Evolutionary conservation across 768 basidiomycete genomes (phyloP), one percentile per base, ranked within the genome.

Genomic region (Terana coerulea): DNA sequence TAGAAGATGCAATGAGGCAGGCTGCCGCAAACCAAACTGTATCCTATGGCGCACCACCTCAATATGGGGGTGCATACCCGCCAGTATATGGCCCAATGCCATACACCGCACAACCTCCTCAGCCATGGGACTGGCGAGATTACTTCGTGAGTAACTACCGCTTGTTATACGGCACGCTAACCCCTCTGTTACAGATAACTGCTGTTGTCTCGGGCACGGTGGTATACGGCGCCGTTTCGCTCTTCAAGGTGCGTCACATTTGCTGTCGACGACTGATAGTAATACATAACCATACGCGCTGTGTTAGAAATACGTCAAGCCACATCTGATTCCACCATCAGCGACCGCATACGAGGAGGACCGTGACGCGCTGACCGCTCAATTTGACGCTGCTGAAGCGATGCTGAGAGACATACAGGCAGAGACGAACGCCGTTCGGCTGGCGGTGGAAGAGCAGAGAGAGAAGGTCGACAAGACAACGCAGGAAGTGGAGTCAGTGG

Each of bases 61-160:
- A 53, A 21, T 61, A 61, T 43, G 30, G 57, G 4, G 30, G 55
- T 19, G 44, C 60, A 1, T 79, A 79, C 61, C 53, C 67, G 49
- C 60, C 74, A 42, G 61, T 67, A 1, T 87, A 83, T 67, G 72
- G 67, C 2, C 69, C 75, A 17, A 69, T 74, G 55, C 65, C 70
- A 14, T 74, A 71, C 61, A 44, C 55, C 45, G 63, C 65, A 25
- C 68, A 78, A 55, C 75, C 75, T 14, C 69, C 68, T 22, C 61
- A 70, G 21, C 81, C 72, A 52, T 84, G 90, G 80, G 95, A 98
- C 67, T 99, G 97, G 97, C 77, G 95, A 52, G 97, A 99, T 70
- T 92, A 95, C 68, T 99, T 98, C 66, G 94, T 95, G 64, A 63
- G 90, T 73, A 17, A 46, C 22, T 26, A 58, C 44, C 40, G 36